Base-by-base conservation (phyloP, 2,329 filamentous ascomycete species). In the Lasiodiplodia hormozganensis region DNA sequence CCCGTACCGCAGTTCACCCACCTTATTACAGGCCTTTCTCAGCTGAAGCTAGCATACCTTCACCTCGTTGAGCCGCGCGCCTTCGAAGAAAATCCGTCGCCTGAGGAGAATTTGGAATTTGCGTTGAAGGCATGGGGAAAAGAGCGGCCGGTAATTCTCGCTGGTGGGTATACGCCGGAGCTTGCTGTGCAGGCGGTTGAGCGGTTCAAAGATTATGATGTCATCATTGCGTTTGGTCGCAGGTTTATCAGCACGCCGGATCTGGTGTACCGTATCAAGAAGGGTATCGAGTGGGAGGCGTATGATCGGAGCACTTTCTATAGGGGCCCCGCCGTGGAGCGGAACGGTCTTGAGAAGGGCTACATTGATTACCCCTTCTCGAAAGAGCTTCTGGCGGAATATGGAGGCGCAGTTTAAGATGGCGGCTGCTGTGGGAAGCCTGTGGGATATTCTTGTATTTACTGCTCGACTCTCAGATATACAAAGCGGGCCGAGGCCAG, bases 1-100 rank as follows among this genome's bases (percentile, higher is more conserved):
- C 88, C 89, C 0, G 74, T 87, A 10, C 86, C 89, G 0, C 89
- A 92, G 70, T 92, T 91, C 73, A 80, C 79, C 0, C 82, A 92
- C 72, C 74, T 91, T 5, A 82, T 88, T 51, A 71, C 77, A 25
- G 81, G 85, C 49, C 78, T 88, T 7, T 84, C 82, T 60, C 76
- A 80, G 23, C 75, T 89, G 0, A 82, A 84, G 1, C 78, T 92
- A 12, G 85, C 88, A 0, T 92, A 88, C 73, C 75, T 90, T 2
- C 88, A 91, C 74, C 69, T 90, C 0, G 79, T 92, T 10, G 88
- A 92, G 73, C 83, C 87, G 0, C 83, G 87, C 0, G 60, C 65
- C 54, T 69, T 71, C 1, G 76, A 79, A 6, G 71, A 74, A 2
- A 71, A 77, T 36, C 71, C 74, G 1, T 54, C 60, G 18, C 40